Base-by-base conservation (phyloP, 1,284 basidiomycete species). In the Phylloporus sp. region DNA sequence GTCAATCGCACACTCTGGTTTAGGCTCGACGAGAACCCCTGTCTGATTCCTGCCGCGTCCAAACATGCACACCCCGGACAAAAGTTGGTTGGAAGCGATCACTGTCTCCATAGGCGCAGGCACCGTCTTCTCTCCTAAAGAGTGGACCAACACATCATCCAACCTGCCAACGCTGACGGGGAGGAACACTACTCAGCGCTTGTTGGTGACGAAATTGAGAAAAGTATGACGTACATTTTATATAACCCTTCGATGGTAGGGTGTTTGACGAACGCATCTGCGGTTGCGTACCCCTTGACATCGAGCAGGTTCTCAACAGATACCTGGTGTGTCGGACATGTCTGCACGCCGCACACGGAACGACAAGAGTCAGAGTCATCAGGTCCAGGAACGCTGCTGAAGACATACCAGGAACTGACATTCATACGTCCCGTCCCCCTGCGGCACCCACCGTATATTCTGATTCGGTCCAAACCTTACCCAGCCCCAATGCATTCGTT, bases 151-250 rank as follows among this genome's bases (percentile, higher is more conserved):
- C 11, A 74, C 64, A 32, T 73, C 74, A 40, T 76, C 69, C 4
- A 68, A 17, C n/a, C 73, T 63, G 13, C 74, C 69, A 28, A 76
- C 63, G n/a, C 73, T 75, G 42, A 34, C 22, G n/a, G n/a, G n/a
- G n/a, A 15, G 5, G 22, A 22, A 17, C 12, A 42, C 24, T 15
- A 42, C n/a, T n/a, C n/a, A n/a, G n/a, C n/a, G n/a, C n/a, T n/a
- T n/a, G n/a, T n/a, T n/a, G n/a, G n/a, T n/a, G n/a, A n/a, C n/a
- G n/a, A n/a, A n/a, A n/a, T n/a, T 18, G 26, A 20, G 26, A 6
- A 28, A 6, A 13, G n/a, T n/a, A n/a, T n/a, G n/a, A 34, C 75
- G 1, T 62, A 83, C 82, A 83, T 65, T 68, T 75, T 81, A 73
- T 64, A 77, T 5, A 75, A 24, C 6, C 66, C 65, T 29, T 66